phyloP scores from a whole-genome alignment of 805 yeast genomes.

The Wickerhamomyces tratensis region DNA sequence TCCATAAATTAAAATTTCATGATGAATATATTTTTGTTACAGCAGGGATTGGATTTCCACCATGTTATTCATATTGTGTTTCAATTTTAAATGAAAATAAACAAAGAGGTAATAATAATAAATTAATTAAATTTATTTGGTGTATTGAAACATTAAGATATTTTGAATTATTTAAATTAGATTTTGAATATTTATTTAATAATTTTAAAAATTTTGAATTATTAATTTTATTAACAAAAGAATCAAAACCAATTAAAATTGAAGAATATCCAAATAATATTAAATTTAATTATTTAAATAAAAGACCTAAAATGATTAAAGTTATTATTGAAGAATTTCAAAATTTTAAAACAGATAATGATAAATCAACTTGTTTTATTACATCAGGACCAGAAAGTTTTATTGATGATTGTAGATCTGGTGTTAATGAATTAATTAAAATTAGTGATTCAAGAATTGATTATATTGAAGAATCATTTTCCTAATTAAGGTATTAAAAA shows the following conservation, averaged over 20 bases:
- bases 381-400: no score
- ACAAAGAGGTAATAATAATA: slow-evolving; percentile 6
- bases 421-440: no score
- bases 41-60: slow-evolving; percentile 46
- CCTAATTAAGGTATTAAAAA: no score
- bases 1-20: slow-evolving; percentile 28
- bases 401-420: no score
- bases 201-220: slow-evolving; percentile 12
- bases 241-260: not conserved
- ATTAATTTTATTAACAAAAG: slow-evolving; percentile 8
- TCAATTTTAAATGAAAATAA: slow-evolving; percentile 11
- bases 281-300: slow-evolving; percentile 10
- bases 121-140: slow-evolving; percentile 49
- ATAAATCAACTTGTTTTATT: no score
- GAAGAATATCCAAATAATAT: slow-evolving; percentile 3
- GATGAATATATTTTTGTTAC: slow-evolving; percentile 31
- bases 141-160: slow-evolving; percentile 42
- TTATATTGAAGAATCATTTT: no score
- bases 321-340: no score
- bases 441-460: no score
- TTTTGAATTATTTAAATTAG: slow-evolving; percentile 36
- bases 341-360: no score
- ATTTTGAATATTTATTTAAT: slow-evolving; percentile 26
- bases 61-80: slow-evolving; percentile 33
- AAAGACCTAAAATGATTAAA: slow-evolving; percentile 32